Evolutionary conservation across 2,329 filamentous ascomycete species (phyloP).

Genomic region (Apiospora aurea): DNA sequence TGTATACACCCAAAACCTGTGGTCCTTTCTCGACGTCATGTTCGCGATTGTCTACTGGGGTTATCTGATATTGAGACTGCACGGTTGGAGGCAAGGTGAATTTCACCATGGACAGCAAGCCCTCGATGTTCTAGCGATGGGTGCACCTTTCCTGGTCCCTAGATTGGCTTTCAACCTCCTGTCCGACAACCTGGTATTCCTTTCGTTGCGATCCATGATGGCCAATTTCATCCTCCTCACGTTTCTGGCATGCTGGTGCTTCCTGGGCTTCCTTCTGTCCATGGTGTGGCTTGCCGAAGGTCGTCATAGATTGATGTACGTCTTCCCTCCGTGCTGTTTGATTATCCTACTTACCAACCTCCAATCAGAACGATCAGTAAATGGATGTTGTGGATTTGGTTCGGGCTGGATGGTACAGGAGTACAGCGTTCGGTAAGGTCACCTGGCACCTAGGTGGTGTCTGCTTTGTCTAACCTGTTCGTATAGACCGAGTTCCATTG

Average conservation of each 20-base stretch:
- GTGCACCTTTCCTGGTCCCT: slow-evolving; percentile 78
- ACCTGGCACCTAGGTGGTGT: not conserved
- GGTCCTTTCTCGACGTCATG: slow-evolving; percentile 84
- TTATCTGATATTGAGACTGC: slow-evolving; percentile 73
- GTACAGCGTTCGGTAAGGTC: slow-evolving; percentile 61
- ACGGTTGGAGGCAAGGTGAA: slow-evolving; percentile 62
- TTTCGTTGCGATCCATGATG: slow-evolving; percentile 85
- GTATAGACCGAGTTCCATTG: slow-evolving; percentile 73
- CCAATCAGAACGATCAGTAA: slow-evolving; percentile 72
- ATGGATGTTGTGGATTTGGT: slow-evolving; percentile 96
- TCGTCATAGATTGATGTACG: slow-evolving; percentile 62
- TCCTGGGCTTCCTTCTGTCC: slow-evolving; percentile 80
- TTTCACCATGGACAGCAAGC: slow-evolving; percentile 67
- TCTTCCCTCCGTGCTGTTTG: slow-evolving; percentile 21
- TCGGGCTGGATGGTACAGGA: slow-evolving; percentile 78
- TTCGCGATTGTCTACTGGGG: slow-evolving; percentile 75
- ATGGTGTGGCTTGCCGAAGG: slow-evolving; percentile 80
- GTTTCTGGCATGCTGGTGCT: slow-evolving; percentile 80
- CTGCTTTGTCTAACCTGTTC: slow-evolving; percentile 24
- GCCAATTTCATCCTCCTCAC: slow-evolving; percentile 83
- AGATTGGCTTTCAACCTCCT: slow-evolving; percentile 83
- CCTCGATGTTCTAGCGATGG: slow-evolving; percentile 80
- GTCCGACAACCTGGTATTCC: slow-evolving; percentile 84
- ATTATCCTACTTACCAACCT: slow-evolving; percentile 30
- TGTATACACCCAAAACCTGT: slow-evolving; percentile 87